Evolutionary conservation across 2,329 filamentous ascomycete genomes (phyloP), one percentile per base, ranked within the genome.

Genomic region (Paecilomyces formosus): DNA sequence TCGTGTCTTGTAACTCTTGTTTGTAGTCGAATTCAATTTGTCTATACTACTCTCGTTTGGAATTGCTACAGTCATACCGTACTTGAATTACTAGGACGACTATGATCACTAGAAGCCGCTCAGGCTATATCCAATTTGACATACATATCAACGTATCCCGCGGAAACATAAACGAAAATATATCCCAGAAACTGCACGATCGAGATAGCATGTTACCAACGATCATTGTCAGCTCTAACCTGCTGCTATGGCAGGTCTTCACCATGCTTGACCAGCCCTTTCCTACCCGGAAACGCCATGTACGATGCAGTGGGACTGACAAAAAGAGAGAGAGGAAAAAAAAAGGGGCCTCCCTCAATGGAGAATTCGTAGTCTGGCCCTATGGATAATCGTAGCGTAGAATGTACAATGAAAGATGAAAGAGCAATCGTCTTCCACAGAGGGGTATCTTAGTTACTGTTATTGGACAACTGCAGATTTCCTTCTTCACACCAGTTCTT

Each of bases 401-500:
- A 45, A 45, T 45, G 15, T 45, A 45, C 39, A 45, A 45, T 18
- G 39, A 45, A 45, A 45, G 39, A 45, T 39, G 35, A 15, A 39
- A 39, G 35, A 39, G 15, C n/a, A 45, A 45, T 6, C 4, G 39
- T 45, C 39, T 45, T 45, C 39, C 39, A 18, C 7, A 18, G 18
- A 15, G 50, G 55, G 55, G 55, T 56, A 57, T 60, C 30, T 58
- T 58, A 45, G 54, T 57, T 45, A 55, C 35, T 15, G 54, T 33
- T 57, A 18, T 33, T 26, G 15, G 60, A 63, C 39, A 72, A 55
- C 22, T 72, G 57, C 18, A 63, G 63, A 55, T 71, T 71, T 24
- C 72, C 72, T 58, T 77, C 65, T 22, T 76, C 61, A 61, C 76
- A 79, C 76, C 76, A 78, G 59, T 73, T 71, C 56, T 76, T 77